Evolutionary conservation across 164 flowering plant species (phyloP).

Genomic region (Cinnamomum micranthum): DNA sequence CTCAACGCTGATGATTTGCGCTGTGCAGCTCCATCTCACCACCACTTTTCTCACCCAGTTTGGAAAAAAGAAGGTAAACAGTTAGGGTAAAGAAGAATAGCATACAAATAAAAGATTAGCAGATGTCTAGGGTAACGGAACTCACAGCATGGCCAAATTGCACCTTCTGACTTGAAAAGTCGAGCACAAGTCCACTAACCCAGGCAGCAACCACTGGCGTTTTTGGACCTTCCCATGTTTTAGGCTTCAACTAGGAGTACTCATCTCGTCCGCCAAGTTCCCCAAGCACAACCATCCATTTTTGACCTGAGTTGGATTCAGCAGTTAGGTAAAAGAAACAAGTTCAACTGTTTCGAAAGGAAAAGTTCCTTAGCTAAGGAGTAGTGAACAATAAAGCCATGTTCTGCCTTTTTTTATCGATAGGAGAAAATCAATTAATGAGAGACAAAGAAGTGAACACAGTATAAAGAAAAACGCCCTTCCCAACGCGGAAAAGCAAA

Average conservation of each 20-base stretch:
- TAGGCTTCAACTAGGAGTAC: conserved; percentile 98
- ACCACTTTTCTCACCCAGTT: conserved; percentile 95
- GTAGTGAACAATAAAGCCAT: not conserved
- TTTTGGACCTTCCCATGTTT: conserved; percentile 88
- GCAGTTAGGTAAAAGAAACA: not conserved
- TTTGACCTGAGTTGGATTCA: conserved; percentile 56
- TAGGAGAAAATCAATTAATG: not conserved
- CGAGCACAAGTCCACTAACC: conserved; percentile 99
- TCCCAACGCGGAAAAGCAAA: too few species aligned
- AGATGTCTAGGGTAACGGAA: not conserved
- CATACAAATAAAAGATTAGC: not conserved
- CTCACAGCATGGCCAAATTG: conserved; percentile 99
- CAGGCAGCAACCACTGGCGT: conserved; percentile 99
- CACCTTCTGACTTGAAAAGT: conserved; percentile 97
- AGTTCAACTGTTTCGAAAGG: not conserved
- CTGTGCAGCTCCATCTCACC: conserved; percentile 99
- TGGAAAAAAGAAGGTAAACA: not conserved
- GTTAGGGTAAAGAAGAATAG: not conserved
- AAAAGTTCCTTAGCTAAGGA: not conserved
- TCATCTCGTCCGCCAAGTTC: conserved; percentile 99
- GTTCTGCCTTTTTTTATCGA: not conserved
- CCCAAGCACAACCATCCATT: conserved; percentile 98
- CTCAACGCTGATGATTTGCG: conserved; percentile 90
- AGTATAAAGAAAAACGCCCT: too few species aligned
- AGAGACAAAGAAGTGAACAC: not conserved